Evolutionary conservation across 1,284 basidiomycete genomes (phyloP).

Genomic region (Agaricales sp.): DNA sequence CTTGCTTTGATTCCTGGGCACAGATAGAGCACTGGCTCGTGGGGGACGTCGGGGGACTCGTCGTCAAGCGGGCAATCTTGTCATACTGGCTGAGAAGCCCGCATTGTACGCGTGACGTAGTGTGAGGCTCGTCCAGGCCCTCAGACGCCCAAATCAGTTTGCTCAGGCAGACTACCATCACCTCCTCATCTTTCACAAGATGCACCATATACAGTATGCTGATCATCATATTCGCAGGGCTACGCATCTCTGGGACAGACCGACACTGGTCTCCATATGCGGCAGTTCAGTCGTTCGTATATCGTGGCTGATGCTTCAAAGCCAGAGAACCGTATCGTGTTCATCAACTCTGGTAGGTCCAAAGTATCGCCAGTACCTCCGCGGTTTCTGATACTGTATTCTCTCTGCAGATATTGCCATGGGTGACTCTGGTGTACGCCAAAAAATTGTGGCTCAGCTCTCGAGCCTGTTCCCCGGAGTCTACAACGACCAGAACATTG

Average conservation of each 20-base stretch:
- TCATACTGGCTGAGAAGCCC: too few relatives aligned
- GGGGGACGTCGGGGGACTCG: too few relatives aligned
- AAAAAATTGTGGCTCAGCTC: slow-evolving; percentile 53
- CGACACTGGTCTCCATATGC: slow-evolving; percentile 73
- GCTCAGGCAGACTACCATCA: too few relatives aligned
- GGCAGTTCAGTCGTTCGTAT: slow-evolving; percentile 68
- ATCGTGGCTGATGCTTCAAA: slow-evolving; percentile 56
- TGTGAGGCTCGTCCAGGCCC: too few relatives aligned
- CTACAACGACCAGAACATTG: slow-evolving; percentile 65
- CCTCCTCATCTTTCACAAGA: too few relatives aligned
- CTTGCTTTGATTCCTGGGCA: too few relatives aligned
- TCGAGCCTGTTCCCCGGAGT: slow-evolving; percentile 46
- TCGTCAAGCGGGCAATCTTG: too few relatives aligned
- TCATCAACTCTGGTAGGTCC: slow-evolving; percentile 75
- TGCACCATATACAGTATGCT: too few relatives aligned
- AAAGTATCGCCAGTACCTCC: slow-evolving; percentile 15
- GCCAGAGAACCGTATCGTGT: slow-evolving; percentile 52
- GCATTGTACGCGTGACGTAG: too few relatives aligned
- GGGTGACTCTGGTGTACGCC: slow-evolving; percentile 72
- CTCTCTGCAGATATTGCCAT: slow-evolving; percentile 51
- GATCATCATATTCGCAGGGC: slow-evolving; percentile 43
- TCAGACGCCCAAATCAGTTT: too few relatives aligned
- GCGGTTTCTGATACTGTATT: slow-evolving; percentile 1
- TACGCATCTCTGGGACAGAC: slow-evolving; percentile 63
- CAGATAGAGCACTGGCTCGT: too few relatives aligned